phyloP scores from a whole-genome alignment of 2,329 filamentous ascomycete genomes.

The Coniochaeta sp. region DNA sequence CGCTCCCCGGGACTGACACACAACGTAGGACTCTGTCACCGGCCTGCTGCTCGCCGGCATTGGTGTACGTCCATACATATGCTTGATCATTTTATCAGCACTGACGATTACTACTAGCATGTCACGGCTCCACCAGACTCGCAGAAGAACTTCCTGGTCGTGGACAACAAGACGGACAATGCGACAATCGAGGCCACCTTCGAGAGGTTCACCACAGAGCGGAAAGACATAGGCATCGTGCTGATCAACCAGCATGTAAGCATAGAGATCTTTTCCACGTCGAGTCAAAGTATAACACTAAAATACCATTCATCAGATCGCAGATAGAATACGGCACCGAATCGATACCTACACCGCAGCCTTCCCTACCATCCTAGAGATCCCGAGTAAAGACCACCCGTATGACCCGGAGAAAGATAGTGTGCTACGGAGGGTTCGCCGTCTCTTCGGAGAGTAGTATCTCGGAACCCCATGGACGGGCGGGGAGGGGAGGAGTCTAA shows the following conservation, averaged over 20 bases:
- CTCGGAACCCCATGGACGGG: background rate
- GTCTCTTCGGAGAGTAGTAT: constrained; percentile 58
- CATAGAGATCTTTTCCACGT: background rate
- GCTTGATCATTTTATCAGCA: background rate
- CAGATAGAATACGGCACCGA: constrained; percentile 83
- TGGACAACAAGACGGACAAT: constrained; percentile 88
- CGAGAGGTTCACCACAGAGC: constrained; percentile 75
- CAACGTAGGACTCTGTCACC: constrained; percentile 79
- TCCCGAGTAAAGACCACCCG: constrained; percentile 97
- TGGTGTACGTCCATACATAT: constrained; percentile 51
- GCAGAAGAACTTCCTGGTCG: constrained; percentile 96
- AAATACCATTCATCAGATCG: constrained; percentile 53
- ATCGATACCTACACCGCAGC: constrained; percentile 90
- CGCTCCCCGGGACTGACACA: constrained; percentile 9
- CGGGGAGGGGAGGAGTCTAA: too few relatives aligned
- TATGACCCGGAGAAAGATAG: constrained; percentile 99
- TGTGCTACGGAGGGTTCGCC: constrained; percentile 76
- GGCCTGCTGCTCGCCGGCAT: constrained; percentile 92
- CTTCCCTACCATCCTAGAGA: constrained; percentile 93
- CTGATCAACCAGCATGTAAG: constrained; percentile 95
- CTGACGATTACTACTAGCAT: constrained; percentile 48
- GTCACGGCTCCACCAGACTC: constrained; percentile 82
- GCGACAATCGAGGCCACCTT: constrained; percentile 84
- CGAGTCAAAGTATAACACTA: background rate
- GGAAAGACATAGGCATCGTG: constrained; percentile 95